phyloP scores from a whole-genome alignment of 257 asterid species.

The Solanum virginianum region DNA sequence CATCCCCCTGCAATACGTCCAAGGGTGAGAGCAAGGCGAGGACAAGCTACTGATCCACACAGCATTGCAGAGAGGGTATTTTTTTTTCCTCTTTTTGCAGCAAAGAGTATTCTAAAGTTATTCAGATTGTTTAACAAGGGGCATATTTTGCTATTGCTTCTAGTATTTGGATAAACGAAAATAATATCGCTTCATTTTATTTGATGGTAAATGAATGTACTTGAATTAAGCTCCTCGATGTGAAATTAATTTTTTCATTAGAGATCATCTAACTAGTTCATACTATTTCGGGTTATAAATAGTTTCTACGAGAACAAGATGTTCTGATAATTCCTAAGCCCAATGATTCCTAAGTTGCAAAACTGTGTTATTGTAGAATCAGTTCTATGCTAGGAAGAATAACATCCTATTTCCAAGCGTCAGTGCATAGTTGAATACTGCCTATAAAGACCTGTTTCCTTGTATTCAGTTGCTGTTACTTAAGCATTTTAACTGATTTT shows the following conservation, averaged over 20 bases:
- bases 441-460: background rate
- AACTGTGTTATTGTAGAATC: background rate
- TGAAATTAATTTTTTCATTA: background rate
- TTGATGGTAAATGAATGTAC: background rate
- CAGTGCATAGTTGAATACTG: background rate
- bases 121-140: background rate
- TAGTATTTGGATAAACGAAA: background rate
- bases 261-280: background rate
- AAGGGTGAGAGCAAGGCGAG: conserved; percentile 97
- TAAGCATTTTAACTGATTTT: background rate
- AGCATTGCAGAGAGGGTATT: conserved; percentile 99
- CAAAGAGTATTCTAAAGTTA: background rate
- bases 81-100: background rate
- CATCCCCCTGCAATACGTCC: conserved; percentile 88
- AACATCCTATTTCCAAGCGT: background rate
- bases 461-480: background rate
- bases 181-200: background rate
- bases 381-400: background rate
- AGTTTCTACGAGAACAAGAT: background rate
- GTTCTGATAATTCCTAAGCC: background rate
- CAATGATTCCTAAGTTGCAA: background rate
- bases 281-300: background rate
- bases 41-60: conserved; percentile 99
- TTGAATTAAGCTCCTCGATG: background rate
- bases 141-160: background rate